Percentiles rank a stretch among this genome's conserved stretches.
Evolutionary conservation across 2,329 filamentous ascomycete genomes (phyloP).

Genomic region (Chaetoscypha palmicola): DNA sequence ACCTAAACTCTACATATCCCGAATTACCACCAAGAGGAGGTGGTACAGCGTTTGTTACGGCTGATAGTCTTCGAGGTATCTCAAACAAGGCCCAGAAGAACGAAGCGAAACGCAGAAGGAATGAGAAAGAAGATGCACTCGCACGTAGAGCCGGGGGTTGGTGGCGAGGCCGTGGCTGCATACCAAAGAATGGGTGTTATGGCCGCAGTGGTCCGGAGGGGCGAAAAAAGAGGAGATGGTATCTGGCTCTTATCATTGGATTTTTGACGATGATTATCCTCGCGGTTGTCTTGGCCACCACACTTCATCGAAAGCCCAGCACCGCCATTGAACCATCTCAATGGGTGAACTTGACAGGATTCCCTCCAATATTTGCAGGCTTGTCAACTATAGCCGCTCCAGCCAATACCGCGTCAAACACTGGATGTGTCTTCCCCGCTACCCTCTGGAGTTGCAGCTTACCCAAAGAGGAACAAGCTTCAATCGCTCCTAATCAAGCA

Average conservation of each 20-base stretch:
- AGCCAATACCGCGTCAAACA: constrained; percentile 55
- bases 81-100: constrained; percentile 25
- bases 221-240: constrained; percentile 55
- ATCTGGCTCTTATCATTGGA: constrained; percentile 43
- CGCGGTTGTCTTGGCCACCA: constrained; percentile 50
- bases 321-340: constrained; percentile 36
- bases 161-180: constrained; percentile 59
- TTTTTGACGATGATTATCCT: constrained; percentile 51
- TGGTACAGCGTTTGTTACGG: constrained; percentile 8
- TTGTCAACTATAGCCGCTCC: constrained; percentile 71
- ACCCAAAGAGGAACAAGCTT: constrained; percentile 67
- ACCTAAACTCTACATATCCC: constrained; percentile 29
- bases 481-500: constrained; percentile 54
- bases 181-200: constrained; percentile 58
- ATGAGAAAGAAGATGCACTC: constrained; percentile 59
- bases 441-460: constrained; percentile 82
- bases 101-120: constrained; percentile 41
- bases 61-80: constrained; percentile 12
- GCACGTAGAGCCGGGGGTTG: constrained; percentile 51
- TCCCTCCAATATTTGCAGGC: constrained; percentile 80
- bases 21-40: constrained; percentile 19
- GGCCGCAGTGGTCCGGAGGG: constrained; percentile 57
- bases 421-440: constrained; percentile 62
- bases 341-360: constrained; percentile 82
- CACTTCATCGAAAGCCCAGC: constrained; percentile 39